Conservation (phyloP, 768 basidiomycete genomes). For the Dacryopinax primogenitus region DNA sequence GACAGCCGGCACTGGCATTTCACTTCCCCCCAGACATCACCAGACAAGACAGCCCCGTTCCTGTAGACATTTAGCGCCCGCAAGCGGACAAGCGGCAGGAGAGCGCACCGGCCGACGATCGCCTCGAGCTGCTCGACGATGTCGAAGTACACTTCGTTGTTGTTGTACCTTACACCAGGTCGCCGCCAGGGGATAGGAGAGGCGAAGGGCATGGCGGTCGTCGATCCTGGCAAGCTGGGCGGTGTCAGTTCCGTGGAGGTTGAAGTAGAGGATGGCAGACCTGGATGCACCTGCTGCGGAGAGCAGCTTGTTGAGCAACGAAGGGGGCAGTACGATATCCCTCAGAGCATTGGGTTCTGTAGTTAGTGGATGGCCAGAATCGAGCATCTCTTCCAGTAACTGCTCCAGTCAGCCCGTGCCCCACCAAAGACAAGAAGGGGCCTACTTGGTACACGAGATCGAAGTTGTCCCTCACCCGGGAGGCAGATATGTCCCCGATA, state of each 20-base stretch:
- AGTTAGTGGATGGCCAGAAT: constrained; percentile 81
- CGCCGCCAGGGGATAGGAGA: constrained; percentile 92
- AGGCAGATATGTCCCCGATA: constrained; percentile 69
- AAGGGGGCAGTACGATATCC: constrained; percentile 87
- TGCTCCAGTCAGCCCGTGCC: constrained; percentile 23
- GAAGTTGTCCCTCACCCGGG: constrained; percentile 77
- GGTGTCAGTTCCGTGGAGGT: neutral
- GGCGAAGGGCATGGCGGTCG: constrained; percentile 47
- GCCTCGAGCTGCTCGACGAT: constrained; percentile 69
- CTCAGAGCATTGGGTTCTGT: constrained; percentile 80
- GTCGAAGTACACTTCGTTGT: constrained; percentile 91
- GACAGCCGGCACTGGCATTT: constrained; percentile 64
- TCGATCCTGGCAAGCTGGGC: constrained; percentile 23
- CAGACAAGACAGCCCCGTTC: constrained; percentile 52
- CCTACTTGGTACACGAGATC: constrained; percentile 87
- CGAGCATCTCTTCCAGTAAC: constrained; percentile 92
- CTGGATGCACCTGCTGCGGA: constrained; percentile 41
- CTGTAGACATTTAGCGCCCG: constrained; percentile 28
- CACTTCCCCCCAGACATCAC: constrained; percentile 63
- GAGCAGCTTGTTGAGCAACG: constrained; percentile 60
- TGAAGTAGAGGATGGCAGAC: constrained; percentile 17
- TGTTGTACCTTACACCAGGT: constrained; percentile 64
- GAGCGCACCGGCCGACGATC: constrained; percentile 33
- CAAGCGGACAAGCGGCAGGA: neutral
- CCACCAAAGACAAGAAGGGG: neutral